phyloP scores from a whole-genome alignment of 1,284 basidiomycete genomes.

The Leccinum pachyderme region DNA sequence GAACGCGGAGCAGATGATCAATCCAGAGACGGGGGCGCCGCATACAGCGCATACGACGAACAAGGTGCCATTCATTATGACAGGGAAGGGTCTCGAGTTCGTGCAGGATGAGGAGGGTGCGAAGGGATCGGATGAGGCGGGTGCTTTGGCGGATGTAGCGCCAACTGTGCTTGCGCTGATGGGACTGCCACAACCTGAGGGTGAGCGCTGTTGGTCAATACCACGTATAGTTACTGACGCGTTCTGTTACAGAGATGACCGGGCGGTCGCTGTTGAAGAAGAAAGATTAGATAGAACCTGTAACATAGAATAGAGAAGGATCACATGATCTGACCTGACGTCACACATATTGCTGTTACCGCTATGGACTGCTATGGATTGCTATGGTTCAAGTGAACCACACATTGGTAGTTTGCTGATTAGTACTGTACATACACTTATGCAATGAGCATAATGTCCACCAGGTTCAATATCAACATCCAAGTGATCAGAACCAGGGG shows the following conservation, averaged over 20 bases:
- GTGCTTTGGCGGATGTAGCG: constrained; percentile 84
- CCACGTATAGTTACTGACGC: constrained; percentile 2
- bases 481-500: too few relatives aligned
- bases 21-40: constrained; percentile 77
- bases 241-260: constrained; percentile 25
- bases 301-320: too few relatives aligned
- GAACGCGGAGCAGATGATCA: constrained; percentile 90
- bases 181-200: constrained; percentile 61
- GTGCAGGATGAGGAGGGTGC: constrained; percentile 33
- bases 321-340: too few relatives aligned
- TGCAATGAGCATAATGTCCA: too few relatives aligned
- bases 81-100: constrained; percentile 55
- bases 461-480: too few relatives aligned
- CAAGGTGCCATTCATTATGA: constrained; percentile 79
- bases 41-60: constrained; percentile 87
- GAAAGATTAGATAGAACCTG: constrained; percentile 20
- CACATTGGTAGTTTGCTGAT: too few relatives aligned
- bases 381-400: too few relatives aligned
- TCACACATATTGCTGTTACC: too few relatives aligned
- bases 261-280: constrained; percentile 29
- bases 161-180: constrained; percentile 81
- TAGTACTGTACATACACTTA: too few relatives aligned
- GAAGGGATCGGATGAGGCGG: constrained; percentile 46
- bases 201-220: constrained; percentile 32
- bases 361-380: too few relatives aligned